Conservation (phyloP, 2,329 filamentous ascomycete genomes). For the Biscogniauxia sp. region DNA sequence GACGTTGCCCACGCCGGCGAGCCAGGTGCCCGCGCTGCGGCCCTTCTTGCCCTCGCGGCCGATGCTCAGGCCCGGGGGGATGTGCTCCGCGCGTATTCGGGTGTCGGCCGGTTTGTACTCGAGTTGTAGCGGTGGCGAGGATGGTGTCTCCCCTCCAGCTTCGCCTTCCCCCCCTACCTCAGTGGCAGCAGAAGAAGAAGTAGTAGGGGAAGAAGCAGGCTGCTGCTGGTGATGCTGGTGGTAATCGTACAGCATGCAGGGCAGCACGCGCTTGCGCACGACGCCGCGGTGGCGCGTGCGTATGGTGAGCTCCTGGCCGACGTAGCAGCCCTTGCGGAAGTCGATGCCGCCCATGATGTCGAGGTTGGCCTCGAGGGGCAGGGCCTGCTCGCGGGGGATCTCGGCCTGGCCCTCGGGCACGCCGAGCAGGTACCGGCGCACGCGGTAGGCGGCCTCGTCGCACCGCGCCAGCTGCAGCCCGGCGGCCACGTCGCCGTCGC, state of each 20-base stretch:
- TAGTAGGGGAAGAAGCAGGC: neutral
- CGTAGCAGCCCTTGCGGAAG: slow-evolving; percentile 94
- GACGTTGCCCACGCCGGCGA: slow-evolving; percentile 77
- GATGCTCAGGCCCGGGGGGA: slow-evolving; percentile 46
- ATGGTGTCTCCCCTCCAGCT: slow-evolving; percentile 17
- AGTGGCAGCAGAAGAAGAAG: neutral
- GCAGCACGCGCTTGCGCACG: slow-evolving; percentile 84
- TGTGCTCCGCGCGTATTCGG: neutral
- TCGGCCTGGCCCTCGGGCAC: slow-evolving; percentile 84
- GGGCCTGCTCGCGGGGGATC: slow-evolving; percentile 65
- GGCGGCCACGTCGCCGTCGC: slow-evolving; percentile 27
- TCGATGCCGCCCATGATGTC: slow-evolving; percentile 84
- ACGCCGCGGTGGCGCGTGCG: slow-evolving; percentile 93
- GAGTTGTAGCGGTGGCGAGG: slow-evolving; percentile 4
- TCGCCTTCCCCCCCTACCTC: too few relatives aligned
- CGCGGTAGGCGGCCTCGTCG: slow-evolving; percentile 62
- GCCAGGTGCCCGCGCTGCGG: slow-evolving; percentile 77
- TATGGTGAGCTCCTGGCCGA: slow-evolving; percentile 95
- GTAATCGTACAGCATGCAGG: slow-evolving; percentile 67
- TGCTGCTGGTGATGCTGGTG: slow-evolving; percentile 32
- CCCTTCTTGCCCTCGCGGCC: slow-evolving; percentile 53
- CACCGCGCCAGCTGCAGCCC: slow-evolving; percentile 38
- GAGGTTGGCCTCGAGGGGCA: slow-evolving; percentile 88
- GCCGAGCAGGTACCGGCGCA: slow-evolving; percentile 76
- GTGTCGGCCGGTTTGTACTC: too few relatives aligned